Evolutionary conservation across 129 eudicot genomes (phyloP), one percentile per base, ranked within the genome.

Genomic region (Tagetes patula): DNA sequence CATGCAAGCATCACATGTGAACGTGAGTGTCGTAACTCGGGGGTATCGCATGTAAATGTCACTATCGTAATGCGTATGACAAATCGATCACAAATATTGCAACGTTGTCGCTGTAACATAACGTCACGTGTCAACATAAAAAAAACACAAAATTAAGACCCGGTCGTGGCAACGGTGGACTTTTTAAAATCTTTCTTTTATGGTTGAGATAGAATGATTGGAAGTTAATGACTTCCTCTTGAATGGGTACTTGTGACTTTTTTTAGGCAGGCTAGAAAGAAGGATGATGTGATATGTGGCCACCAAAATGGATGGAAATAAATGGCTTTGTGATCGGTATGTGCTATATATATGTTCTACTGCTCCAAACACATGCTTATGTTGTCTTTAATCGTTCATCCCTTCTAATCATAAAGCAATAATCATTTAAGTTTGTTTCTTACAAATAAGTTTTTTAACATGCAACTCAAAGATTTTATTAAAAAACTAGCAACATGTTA

Each of bases 351-450:
- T 52, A 52, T 33, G 41, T 75, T 65, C 72, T 75, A 75, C 79
- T 75, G 79, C 66, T 75, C 31, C 55, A 52, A 75, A 75, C 66
- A 65, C 79, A 75, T 75, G 79, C 73, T 65, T 20, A 20, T 52
- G 53, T 20, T 41, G 46, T 52, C 73, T 53, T 50, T 75, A 49
- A 75, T 27, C 36, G 45, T 30, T 56, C 13, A 72, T 12, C 60
- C 47, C 46, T 33, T 13, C 12, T 27, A 46, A 13, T 60, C 54
- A 75, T 53, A 53, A 75, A 41, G 47, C 45, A 75, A 52, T 30
- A 75, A 63, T 3, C 38, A 65, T 47, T 3, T 30, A 7, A 53
- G 38, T 12, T 38, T 31, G 38, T 75, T 32, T 65, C 8, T 40
- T 65, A 27, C 37, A 14, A 67, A 39, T 38, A 50, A 20, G 27